phyloP scores from a whole-genome alignment of 2,329 filamentous ascomycete species.

The Cladosporium sphaerospermum region DNA sequence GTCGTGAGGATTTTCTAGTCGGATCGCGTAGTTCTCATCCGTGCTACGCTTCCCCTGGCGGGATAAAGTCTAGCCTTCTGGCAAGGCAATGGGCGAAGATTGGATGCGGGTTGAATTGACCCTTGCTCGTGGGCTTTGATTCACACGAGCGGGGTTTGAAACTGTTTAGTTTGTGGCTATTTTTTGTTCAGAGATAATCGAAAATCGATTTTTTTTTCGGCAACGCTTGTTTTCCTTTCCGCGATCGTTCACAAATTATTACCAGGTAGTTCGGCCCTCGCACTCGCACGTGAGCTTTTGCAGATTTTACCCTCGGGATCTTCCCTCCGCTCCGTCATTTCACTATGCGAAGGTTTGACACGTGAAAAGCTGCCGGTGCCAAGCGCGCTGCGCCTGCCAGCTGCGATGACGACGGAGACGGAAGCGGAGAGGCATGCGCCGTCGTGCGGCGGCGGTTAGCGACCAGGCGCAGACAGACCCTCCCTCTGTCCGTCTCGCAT shows the following conservation, averaged over 20 bases:
- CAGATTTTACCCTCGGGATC: no score
- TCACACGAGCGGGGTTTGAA: constrained; percentile 7
- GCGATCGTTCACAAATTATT: not conserved
- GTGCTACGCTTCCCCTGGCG: constrained; percentile 6
- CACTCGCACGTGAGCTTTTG: no score
- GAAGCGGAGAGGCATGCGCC: constrained; percentile 1
- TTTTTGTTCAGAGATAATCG: constrained; percentile 11
- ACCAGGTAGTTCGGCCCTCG: no score
- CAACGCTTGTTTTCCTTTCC: not conserved
- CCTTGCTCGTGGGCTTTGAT: not conserved
- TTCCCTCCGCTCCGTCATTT: no score
- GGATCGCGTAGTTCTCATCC: not conserved
- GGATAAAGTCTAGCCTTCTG: constrained; percentile 1
- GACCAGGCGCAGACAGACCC: no score
- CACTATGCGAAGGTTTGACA: not conserved
- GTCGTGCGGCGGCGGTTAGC: not conserved
- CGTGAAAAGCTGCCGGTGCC: not conserved
- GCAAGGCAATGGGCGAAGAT: not conserved
- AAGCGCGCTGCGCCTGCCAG: not conserved
- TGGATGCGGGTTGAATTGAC: not conserved
- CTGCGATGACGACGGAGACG: constrained; percentile 3
- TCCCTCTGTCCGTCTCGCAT: no score
- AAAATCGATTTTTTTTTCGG: constrained; percentile 6
- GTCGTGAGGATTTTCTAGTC: no score
- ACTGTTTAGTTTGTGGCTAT: not conserved